These are phyloP conservation scores for Penicillium chermesinum DNA, from an alignment of 495 filamentous ascomycete species.

Conservation along the genomic window DNA sequence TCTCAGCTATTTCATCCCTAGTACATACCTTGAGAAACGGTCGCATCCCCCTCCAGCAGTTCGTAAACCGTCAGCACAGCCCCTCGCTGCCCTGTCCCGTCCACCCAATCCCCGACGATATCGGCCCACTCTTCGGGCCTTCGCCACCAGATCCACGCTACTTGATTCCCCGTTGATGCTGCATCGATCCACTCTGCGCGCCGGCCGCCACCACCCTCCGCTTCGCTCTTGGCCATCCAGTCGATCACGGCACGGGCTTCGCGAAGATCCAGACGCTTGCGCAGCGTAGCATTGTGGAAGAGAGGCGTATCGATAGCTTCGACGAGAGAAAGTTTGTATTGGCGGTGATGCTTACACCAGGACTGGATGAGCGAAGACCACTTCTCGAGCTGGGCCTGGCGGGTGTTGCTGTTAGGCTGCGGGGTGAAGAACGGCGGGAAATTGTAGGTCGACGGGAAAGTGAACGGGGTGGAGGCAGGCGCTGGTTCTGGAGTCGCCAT, in stretches of 20 bases:
- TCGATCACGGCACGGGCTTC: constrained; percentile 67
- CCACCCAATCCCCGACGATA: constrained; percentile 58
- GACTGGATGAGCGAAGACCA: constrained; percentile 82
- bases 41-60: constrained; percentile 61
- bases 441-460: constrained; percentile 43
- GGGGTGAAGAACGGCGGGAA: constrained; percentile 56
- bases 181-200: constrained; percentile 65
- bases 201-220: constrained; percentile 50
- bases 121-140: constrained; percentile 72
- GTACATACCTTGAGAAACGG: constrained; percentile 50
- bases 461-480: constrained; percentile 19
- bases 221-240: constrained; percentile 62
- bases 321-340: constrained; percentile 64
- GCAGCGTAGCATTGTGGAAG: constrained; percentile 48
- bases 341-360: constrained; percentile 72
- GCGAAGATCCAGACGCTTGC: constrained; percentile 51
- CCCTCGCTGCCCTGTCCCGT: constrained; percentile 67
- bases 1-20: neutral
- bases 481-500: constrained; percentile 16
- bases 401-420: constrained; percentile 73
- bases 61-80: constrained; percentile 75
- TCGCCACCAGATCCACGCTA: constrained; percentile 65
- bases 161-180: constrained; percentile 6
- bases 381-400: constrained; percentile 68
- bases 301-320: constrained; percentile 55